These are phyloP conservation scores for Dysphania ambrosioides DNA, from an alignment of 148 eudicot species.

Conservation along the genomic window DNA sequence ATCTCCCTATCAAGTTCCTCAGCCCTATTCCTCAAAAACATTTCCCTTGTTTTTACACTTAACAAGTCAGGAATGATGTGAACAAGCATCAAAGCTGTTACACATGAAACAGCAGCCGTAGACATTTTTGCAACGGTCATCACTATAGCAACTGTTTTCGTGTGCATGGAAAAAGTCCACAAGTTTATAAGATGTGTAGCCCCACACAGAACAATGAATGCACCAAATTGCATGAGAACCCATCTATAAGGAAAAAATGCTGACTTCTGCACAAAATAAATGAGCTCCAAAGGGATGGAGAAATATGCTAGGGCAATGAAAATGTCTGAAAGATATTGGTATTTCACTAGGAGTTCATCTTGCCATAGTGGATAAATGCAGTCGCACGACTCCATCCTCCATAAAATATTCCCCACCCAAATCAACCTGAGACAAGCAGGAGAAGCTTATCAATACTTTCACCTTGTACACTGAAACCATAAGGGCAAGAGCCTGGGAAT, in stretches of 20 bases:
- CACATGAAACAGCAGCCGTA: slow-evolving; percentile 85
- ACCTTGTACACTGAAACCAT: not conserved
- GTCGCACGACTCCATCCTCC: slow-evolving; percentile 71
- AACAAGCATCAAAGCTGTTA: slow-evolving; percentile 82
- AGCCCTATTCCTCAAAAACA: slow-evolving; percentile 65
- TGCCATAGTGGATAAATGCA: slow-evolving; percentile 80
- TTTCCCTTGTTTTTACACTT: slow-evolving; percentile 78
- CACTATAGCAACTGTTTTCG: slow-evolving; percentile 79
- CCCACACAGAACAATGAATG: slow-evolving; percentile 86
- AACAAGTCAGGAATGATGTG: slow-evolving; percentile 85
- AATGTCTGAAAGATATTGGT: slow-evolving; percentile 87
- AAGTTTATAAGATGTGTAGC: slow-evolving; percentile 84
- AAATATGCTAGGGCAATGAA: slow-evolving; percentile 87
- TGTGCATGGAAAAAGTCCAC: slow-evolving; percentile 76
- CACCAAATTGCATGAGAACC: slow-evolving; percentile 94
- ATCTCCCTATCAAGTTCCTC: slow-evolving; percentile 84
- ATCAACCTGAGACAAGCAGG: slow-evolving; percentile 31
- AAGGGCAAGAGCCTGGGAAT: not conserved
- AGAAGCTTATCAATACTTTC: not conserved
- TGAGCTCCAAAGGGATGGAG: slow-evolving; percentile 90
- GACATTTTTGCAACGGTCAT: slow-evolving; percentile 78
- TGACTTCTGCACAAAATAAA: slow-evolving; percentile 86
- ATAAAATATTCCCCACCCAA: slow-evolving; percentile 12
- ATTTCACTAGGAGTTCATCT: slow-evolving; percentile 75
- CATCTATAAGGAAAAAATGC: slow-evolving; percentile 89